A percentile compares a stretch with the other conserved stretches of the same genome.
Evolutionary conservation across 441 rosid species (phyloP).

Genomic region (Cnidoscolus chayamansa): DNA sequence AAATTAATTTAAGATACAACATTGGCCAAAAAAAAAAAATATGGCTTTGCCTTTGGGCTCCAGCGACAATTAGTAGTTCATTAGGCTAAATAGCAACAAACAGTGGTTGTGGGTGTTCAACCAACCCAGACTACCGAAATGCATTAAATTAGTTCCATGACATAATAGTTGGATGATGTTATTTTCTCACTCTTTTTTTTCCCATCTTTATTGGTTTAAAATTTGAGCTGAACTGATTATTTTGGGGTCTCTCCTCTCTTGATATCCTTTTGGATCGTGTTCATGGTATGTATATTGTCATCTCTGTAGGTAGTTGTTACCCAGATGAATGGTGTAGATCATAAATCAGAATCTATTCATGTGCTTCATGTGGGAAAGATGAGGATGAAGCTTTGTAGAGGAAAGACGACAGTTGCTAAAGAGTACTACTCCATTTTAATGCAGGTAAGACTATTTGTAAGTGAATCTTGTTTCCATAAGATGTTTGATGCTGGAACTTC

Average conservation of each 20-base stretch:
- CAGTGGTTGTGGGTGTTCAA: not conserved
- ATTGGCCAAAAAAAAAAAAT: no score
- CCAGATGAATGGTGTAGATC: conserved; percentile 68
- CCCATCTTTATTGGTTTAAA: not conserved
- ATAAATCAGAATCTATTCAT: conserved; percentile 73
- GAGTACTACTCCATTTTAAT: conserved; percentile 81
- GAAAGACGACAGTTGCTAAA: conserved; percentile 67
- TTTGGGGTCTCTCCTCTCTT: not conserved
- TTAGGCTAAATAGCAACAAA: not conserved
- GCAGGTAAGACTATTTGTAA: conserved; percentile 48
- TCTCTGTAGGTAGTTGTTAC: conserved; percentile 64
- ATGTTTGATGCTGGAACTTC: not conserved
- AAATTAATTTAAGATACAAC: no score
- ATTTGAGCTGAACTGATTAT: not conserved
- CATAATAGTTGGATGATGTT: not conserved
- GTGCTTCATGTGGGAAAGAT: conserved; percentile 85
- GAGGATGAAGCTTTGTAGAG: conserved; percentile 90
- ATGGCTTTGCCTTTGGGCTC: no score
- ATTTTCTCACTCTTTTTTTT: not conserved
- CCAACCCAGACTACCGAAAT: not conserved
- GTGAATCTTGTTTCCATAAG: not conserved
- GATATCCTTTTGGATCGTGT: not conserved
- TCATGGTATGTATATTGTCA: not conserved
- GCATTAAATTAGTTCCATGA: not conserved
- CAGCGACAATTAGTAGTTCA: no score